phyloP scores from a whole-genome alignment of 208 protist genomes.

The Acanthamoeba divionensis region DNA sequence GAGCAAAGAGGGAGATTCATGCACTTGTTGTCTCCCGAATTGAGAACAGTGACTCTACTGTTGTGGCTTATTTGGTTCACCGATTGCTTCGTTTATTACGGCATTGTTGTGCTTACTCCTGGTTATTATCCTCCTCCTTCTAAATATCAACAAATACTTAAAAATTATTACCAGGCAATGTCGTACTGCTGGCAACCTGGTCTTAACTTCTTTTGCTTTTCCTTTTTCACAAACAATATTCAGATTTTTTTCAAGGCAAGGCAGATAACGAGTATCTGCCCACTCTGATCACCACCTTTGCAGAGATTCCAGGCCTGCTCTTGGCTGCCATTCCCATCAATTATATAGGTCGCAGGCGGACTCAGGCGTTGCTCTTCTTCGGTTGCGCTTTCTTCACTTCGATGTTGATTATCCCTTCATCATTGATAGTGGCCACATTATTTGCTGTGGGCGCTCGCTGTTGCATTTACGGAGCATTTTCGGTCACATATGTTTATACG shows the following conservation, averaged over 20 bases:
- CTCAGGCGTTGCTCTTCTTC: neutral
- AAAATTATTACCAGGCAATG: too few relatives aligned
- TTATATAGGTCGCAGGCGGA: neutral
- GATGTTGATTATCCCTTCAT: neutral
- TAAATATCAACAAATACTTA: too few relatives aligned
- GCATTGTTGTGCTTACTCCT: neutral
- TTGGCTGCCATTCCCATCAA: neutral
- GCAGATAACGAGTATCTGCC: neutral
- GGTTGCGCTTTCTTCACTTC: neutral
- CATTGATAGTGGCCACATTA: neutral
- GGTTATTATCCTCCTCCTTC: neutral
- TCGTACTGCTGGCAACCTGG: too few relatives aligned
- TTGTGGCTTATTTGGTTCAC: neutral
- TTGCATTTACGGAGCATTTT: neutral
- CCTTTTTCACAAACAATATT: neutral
- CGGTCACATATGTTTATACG: neutral
- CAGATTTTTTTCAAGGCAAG: neutral
- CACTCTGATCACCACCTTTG: neutral
- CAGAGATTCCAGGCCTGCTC: neutral
- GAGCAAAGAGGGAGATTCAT: neutral
- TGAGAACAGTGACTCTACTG: neutral
- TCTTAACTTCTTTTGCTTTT: neutral
- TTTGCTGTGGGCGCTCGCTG: neutral
- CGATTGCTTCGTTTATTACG: neutral
- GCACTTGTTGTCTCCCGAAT: neutral